These are phyloP conservation scores for Pseudocercospora pini-densiflorae DNA, from an alignment of 2,329 filamentous ascomycete genomes.

Conservation along the genomic window DNA sequence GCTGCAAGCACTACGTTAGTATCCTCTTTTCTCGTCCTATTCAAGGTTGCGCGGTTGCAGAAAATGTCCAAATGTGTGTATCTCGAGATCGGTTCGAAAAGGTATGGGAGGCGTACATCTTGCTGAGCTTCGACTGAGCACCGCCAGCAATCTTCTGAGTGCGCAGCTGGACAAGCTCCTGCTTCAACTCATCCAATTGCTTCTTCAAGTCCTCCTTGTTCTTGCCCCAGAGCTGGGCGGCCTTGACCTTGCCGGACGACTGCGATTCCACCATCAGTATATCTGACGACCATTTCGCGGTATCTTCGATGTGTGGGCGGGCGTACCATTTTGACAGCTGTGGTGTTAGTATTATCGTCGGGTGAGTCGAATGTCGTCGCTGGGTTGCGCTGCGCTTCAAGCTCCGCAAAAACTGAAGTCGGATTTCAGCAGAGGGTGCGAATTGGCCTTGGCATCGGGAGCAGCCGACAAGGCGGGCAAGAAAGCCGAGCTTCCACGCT, in stretches of 20 bases:
- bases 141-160: slow-evolving; percentile 97
- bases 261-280: slow-evolving; percentile 39
- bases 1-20: slow-evolving; percentile 54
- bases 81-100: background rate
- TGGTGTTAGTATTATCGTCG: slow-evolving; percentile 30
- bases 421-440: too few relatives aligned
- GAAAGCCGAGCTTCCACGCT: background rate
- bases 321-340: slow-evolving; percentile 38
- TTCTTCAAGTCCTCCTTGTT: slow-evolving; percentile 98
- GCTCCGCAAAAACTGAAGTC: slow-evolving; percentile 8
- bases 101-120: slow-evolving; percentile 71
- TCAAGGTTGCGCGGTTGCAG: background rate
- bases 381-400: slow-evolving; percentile 19
- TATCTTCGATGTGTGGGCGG: background rate
- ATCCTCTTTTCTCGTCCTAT: slow-evolving; percentile 11
- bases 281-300: slow-evolving; percentile 7
- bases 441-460: background rate
- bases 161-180: slow-evolving; percentile 92
- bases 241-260: slow-evolving; percentile 82
- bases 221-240: slow-evolving; percentile 97
- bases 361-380: slow-evolving; percentile 16
- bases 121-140: slow-evolving; percentile 92
- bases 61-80: background rate
- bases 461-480: background rate
- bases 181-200: slow-evolving; percentile 94